phyloP scores from a whole-genome alignment of 2,329 filamentous ascomycete genomes.

The Exophiala bonariae region DNA sequence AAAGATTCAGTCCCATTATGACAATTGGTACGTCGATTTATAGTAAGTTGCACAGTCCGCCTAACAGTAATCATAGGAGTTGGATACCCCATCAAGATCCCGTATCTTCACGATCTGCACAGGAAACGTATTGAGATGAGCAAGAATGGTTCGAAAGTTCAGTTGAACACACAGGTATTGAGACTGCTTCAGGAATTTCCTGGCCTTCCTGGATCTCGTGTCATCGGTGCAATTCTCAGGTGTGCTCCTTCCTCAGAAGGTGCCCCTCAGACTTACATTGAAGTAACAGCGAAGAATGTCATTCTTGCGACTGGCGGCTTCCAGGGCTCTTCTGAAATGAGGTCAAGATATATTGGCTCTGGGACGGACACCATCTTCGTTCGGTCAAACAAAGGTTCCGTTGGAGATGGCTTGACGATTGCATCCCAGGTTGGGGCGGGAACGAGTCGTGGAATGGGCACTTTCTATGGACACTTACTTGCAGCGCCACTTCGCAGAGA shows the following conservation, averaged over 20 bases:
- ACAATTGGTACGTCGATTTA: too few species aligned
- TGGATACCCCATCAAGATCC: slow-evolving; percentile 31
- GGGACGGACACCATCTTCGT: slow-evolving; percentile 32
- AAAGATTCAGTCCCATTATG: slow-evolving; percentile 32
- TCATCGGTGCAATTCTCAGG: slow-evolving; percentile 29
- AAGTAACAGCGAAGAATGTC: slow-evolving; percentile 25
- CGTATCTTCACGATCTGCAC: slow-evolving; percentile 26
- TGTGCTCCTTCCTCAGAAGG: slow-evolving; percentile 3
- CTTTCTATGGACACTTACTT: slow-evolving; percentile 32
- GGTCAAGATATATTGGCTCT: slow-evolving; percentile 26
- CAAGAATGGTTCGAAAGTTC: slow-evolving; percentile 23
- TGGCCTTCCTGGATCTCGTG: slow-evolving; percentile 24
- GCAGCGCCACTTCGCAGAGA: slow-evolving; percentile 28
- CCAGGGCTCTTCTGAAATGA: slow-evolving; percentile 27
- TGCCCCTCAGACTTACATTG: slow-evolving; percentile 9
- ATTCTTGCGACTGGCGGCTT: slow-evolving; percentile 32
- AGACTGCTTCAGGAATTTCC: slow-evolving; percentile 29
- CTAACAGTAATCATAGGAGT: too few species aligned
- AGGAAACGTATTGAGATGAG: slow-evolving; percentile 23
- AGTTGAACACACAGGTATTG: slow-evolving; percentile 26
- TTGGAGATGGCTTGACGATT: slow-evolving; percentile 31
- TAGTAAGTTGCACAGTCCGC: too few species aligned
- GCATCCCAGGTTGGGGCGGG: slow-evolving; percentile 28
- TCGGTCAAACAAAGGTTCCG: slow-evolving; percentile 29
- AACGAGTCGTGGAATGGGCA: slow-evolving; percentile 31